Evolutionary conservation across 2,329 filamentous ascomycete genomes (phyloP).

Genomic region (Colletotrichum tanaceti): DNA sequence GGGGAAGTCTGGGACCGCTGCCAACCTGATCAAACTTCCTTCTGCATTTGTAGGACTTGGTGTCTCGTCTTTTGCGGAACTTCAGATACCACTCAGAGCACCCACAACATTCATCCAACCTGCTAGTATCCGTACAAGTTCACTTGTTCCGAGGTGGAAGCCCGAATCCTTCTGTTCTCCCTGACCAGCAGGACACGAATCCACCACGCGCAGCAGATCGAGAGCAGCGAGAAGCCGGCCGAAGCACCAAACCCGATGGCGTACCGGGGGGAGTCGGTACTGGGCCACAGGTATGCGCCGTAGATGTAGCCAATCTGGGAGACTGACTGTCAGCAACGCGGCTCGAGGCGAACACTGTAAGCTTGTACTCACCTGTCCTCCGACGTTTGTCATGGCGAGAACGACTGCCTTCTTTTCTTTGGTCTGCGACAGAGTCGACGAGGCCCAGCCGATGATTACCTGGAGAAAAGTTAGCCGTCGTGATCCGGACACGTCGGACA

Average conservation of each 20-base stretch:
- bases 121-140: constrained; percentile 54
- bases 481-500: fast-evolving
- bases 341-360: not conserved
- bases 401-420: constrained; percentile 62
- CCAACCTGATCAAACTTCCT: not conserved
- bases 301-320: constrained; percentile 60
- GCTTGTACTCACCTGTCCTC: constrained; percentile 47
- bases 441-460: constrained; percentile 60
- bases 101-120: constrained; percentile 14
- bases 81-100: too few species aligned
- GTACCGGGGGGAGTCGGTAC: constrained; percentile 57
- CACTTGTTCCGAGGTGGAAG: constrained; percentile 48
- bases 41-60: not conserved
- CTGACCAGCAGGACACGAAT: constrained; percentile 54
- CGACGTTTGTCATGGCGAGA: constrained; percentile 61
- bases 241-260: constrained; percentile 58
- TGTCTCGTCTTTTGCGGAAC: not conserved
- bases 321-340: not conserved
- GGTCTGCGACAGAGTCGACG: constrained; percentile 57
- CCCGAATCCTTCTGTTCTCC: constrained; percentile 55
- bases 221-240: constrained; percentile 54
- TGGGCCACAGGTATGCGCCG: constrained; percentile 63
- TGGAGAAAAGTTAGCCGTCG: constrained; percentile 43
- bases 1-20: not conserved
- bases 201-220: constrained; percentile 55